Base-by-base conservation (phyloP, 352 stramenopile species). In the Elongisporangium prolatum region DNA sequence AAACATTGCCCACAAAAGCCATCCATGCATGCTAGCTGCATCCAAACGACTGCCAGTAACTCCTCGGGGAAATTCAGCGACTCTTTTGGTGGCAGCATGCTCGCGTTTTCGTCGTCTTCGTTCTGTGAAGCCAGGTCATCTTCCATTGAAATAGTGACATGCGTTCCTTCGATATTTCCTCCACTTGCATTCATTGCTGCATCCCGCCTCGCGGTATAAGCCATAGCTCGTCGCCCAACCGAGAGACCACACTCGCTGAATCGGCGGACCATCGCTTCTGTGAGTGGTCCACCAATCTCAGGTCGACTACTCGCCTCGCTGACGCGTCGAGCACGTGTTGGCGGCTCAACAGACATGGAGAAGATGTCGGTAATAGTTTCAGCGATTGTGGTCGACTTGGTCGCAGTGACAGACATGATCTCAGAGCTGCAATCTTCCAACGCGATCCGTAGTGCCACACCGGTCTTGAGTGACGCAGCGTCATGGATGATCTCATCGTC, bases 401-500 rank as follows among this genome's bases (percentile, higher is more conserved):
- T 51, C 13, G 38, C 22, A 47, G 14, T 51, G 40, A 0, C 21
- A 21, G 17, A 54, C 16, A 5, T 63, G 20, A 28, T 59, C 34
- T 44, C 34, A 44, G 34, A 16, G 34, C 34, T 13, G 34, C 34
- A 44, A 11, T 92, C 83, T 1, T 71, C 76, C 7, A 96, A 56
- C 52, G 93, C 84, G 2, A 85, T 17, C 4, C 73, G 73, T 6
- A 94, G 47, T 13, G 86, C 84, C 4, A 94, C 80, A 2, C 86
- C 86, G 10, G 83, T 81, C 48, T 96, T 96, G 13, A 96, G 69
- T 8, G 86, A 96, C 9, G 84, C 86, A 21, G 71, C 76, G 54
- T 96, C 86, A 2, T 80, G 61, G 38, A 96, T 93, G 44, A 96
- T 93, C 50, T 94, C 84, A 50, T 96, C 86, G 37, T 79, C 67